phyloP scores from a whole-genome alignment of 208 protist genomes.

The Novymonas esmeraldas region DNA sequence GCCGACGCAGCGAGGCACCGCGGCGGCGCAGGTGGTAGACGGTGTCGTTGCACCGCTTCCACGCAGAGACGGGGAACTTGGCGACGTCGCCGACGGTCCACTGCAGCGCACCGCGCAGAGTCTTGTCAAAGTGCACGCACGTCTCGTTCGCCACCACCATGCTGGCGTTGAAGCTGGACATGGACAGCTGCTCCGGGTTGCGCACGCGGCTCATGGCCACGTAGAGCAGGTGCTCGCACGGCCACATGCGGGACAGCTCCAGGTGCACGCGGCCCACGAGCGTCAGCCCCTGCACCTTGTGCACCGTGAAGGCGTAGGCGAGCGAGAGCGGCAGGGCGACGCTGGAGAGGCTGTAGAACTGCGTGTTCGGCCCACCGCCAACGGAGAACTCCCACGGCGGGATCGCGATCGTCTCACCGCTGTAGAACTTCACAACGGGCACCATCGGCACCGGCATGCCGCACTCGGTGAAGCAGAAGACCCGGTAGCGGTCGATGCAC shows the following conservation, averaged over 20 bases:
- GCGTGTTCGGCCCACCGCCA: constrained; percentile 67
- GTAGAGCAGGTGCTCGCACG: constrained; percentile 88
- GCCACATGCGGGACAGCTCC: constrained; percentile 90
- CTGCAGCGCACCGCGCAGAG: constrained; percentile 37
- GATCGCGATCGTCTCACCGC: constrained; percentile 71
- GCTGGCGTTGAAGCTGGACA: constrained; percentile 68
- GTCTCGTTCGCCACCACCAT: constrained; percentile 85
- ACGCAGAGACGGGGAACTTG: constrained; percentile 72
- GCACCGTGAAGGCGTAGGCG: constrained; percentile 92
- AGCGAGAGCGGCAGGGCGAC: constrained; percentile 78
- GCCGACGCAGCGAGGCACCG: constrained; percentile 60
- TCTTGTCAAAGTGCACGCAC: constrained; percentile 79
- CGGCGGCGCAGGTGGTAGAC: constrained; percentile 80
- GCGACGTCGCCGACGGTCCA: constrained; percentile 45
- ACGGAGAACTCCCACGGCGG: constrained; percentile 87
- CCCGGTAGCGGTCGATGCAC: constrained; percentile 79
- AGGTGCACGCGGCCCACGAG: constrained; percentile 87
- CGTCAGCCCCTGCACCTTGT: constrained; percentile 90
- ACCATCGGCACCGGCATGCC: constrained; percentile 80
- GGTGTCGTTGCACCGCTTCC: constrained; percentile 89
- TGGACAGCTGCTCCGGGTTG: constrained; percentile 89
- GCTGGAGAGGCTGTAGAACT: constrained; percentile 80
- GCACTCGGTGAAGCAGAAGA: constrained; percentile 83
- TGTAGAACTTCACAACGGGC: constrained; percentile 88
- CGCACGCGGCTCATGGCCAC: constrained; percentile 90